These are phyloP conservation scores for Trichoderma polysporum DNA, from an alignment of 2,329 filamentous ascomycete species.

Conservation along the genomic window DNA sequence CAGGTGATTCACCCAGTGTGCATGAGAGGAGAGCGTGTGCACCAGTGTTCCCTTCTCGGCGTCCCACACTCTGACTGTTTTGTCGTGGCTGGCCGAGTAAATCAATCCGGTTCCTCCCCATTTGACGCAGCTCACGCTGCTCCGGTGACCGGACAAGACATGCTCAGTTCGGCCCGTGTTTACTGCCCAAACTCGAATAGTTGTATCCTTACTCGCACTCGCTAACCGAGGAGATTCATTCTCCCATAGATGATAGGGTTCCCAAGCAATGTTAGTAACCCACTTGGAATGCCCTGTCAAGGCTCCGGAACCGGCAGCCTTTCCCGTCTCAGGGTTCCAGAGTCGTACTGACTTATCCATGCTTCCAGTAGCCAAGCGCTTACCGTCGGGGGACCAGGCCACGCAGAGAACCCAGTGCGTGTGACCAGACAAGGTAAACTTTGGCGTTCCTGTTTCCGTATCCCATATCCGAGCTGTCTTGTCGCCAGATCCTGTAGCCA, in stretches of 20 bases:
- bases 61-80: constrained; percentile 90
- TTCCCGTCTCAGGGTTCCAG: constrained; percentile 83
- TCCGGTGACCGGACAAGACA: constrained; percentile 84
- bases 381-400: constrained; percentile 81
- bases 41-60: constrained; percentile 73
- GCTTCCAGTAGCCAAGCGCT: constrained; percentile 79
- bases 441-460: constrained; percentile 86
- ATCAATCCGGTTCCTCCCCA: constrained; percentile 91
- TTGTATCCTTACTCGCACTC: constrained; percentile 86
- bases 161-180: constrained; percentile 76
- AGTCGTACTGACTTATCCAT: constrained; percentile 91
- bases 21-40: constrained; percentile 77
- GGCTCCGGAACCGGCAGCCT: constrained; percentile 59
- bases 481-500: constrained; percentile 89
- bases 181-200: constrained; percentile 82
- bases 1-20: constrained; percentile 94
- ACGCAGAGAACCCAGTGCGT: constrained; percentile 87
- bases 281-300: constrained; percentile 87
- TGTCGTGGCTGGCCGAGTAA: constrained; percentile 86
- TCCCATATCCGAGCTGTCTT: constrained; percentile 93
- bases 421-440: constrained; percentile 83
- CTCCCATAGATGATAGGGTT: constrained; percentile 83
- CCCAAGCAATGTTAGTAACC: constrained; percentile 86
- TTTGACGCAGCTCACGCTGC: constrained; percentile 82
- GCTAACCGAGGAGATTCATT: constrained; percentile 75